Evolutionary conservation across 306 rosid species (phyloP).

Genomic region (Biancaea sappan): DNA sequence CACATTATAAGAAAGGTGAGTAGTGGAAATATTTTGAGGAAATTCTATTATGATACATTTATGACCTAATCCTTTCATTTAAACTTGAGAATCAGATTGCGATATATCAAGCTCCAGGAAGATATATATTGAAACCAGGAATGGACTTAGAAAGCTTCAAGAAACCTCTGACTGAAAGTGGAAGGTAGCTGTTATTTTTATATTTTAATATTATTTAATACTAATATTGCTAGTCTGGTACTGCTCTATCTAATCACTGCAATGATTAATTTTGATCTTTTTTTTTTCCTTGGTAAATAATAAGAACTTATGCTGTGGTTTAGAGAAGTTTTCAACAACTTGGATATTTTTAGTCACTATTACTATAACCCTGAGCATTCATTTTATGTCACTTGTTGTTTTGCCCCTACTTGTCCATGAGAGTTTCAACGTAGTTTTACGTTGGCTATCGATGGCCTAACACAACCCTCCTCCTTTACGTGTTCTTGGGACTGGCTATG

Average conservation of each 20-base stretch:
- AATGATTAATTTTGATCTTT: background rate
- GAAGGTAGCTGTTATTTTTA: conserved; percentile 65
- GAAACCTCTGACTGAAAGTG: conserved; percentile 67
- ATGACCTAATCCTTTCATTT: conserved; percentile 43
- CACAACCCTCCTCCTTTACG: too few species aligned
- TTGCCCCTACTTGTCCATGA: too few species aligned
- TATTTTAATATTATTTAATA: conserved; percentile 9
- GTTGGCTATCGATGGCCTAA: too few species aligned
- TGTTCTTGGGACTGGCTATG: too few species aligned
- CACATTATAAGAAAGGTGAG: conserved; percentile 80
- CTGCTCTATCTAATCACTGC: background rate
- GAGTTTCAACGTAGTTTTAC: too few species aligned
- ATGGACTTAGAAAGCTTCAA: conserved; percentile 64
- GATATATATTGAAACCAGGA: conserved; percentile 66
- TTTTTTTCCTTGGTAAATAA: background rate
- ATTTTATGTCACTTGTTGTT: background rate
- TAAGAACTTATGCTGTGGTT: background rate
- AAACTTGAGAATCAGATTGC: conserved; percentile 76
- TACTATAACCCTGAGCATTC: background rate
- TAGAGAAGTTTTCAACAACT: background rate
- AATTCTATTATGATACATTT: conserved; percentile 31
- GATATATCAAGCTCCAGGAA: conserved; percentile 76
- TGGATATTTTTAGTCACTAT: background rate
- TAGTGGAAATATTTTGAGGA: conserved; percentile 30
- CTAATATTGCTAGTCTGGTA: background rate